phyloP scores from a whole-genome alignment of 1,284 basidiomycete species.

The Vanrija sp. region DNA sequence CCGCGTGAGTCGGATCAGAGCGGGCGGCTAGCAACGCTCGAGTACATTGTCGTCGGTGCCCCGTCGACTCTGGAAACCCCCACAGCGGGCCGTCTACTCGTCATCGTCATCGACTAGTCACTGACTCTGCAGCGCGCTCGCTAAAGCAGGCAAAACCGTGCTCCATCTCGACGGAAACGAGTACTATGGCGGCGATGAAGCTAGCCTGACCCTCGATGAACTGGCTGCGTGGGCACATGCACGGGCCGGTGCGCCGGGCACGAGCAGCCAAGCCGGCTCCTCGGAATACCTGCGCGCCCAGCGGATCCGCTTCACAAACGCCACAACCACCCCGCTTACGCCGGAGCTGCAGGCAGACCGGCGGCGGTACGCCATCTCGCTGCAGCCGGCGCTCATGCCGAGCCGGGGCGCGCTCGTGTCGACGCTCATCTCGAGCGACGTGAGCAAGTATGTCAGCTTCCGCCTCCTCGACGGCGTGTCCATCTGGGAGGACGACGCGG shows the following conservation, averaged over 20 bases:
- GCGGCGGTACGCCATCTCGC: slow-evolving; percentile 78
- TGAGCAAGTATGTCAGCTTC: slow-evolving; percentile 86
- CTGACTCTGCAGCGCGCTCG: slow-evolving; percentile 62
- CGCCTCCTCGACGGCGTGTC: slow-evolving; percentile 73
- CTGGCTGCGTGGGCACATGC: slow-evolving; percentile 63
- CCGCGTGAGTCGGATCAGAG: slow-evolving; percentile 64
- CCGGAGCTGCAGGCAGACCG: slow-evolving; percentile 55
- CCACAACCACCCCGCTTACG: slow-evolving; percentile 49
- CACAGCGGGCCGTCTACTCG: background rate
- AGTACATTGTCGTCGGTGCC: background rate
- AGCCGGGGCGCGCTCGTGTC: slow-evolving; percentile 75
- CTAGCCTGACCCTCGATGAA: slow-evolving; percentile 77
- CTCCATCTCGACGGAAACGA: slow-evolving; percentile 80
- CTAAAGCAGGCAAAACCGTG: slow-evolving; percentile 79
- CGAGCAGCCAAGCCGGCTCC: background rate
- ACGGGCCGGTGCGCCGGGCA: slow-evolving; percentile 2
- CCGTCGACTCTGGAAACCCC: background rate
- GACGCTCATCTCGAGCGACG: slow-evolving; percentile 75
- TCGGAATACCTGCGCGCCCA: background rate
- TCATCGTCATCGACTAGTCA: background rate
- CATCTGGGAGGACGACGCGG: slow-evolving; percentile 42
- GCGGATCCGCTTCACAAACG: slow-evolving; percentile 15
- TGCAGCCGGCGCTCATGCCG: slow-evolving; percentile 76
- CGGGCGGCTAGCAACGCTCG: background rate
- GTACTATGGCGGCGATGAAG: slow-evolving; percentile 81